Evolutionary conservation across 2,329 filamentous ascomycete species (phyloP).

Genomic region (Trichoderma koningiopsis): DNA sequence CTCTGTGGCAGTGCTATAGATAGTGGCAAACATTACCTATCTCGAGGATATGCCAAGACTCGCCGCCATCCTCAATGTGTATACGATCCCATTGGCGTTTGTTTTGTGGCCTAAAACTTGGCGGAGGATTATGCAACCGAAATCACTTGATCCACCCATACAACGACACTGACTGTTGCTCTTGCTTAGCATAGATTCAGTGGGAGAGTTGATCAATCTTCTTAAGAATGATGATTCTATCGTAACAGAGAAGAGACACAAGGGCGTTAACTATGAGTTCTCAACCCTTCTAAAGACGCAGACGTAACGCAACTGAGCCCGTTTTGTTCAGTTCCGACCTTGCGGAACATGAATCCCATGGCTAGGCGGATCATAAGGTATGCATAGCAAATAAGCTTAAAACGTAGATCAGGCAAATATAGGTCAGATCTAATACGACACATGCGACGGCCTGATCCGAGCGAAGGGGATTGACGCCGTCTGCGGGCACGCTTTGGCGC

Average conservation of each 20-base stretch:
- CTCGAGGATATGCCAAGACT: conserved; percentile 8
- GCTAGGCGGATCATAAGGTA: not conserved
- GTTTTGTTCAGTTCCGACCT: not conserved
- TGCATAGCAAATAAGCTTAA: conserved; percentile 17
- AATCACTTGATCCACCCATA: not conserved
- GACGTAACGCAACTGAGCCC: not conserved
- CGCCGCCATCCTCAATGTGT: not conserved
- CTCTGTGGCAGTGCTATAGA: not conserved
- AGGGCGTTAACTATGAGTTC: not conserved
- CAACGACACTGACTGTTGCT: not conserved
- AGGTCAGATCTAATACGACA: conserved; percentile 7
- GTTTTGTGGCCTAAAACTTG: not conserved
- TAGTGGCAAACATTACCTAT: not conserved
- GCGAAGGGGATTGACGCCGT: not conserved
- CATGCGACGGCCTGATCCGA: conserved; percentile 5
- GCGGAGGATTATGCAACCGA: not conserved
- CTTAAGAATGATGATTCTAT: not conserved
- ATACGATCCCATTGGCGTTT: not conserved
- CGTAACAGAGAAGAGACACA: not conserved
- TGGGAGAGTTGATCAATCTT: not conserved
- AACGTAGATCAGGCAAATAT: not conserved
- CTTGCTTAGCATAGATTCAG: not conserved
- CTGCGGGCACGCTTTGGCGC: not conserved
- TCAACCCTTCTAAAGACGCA: not conserved
- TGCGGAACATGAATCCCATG: not conserved